Evolutionary conservation across 495 filamentous ascomycete species (phyloP).

Genomic region (Achaetomiella virescens): DNA sequence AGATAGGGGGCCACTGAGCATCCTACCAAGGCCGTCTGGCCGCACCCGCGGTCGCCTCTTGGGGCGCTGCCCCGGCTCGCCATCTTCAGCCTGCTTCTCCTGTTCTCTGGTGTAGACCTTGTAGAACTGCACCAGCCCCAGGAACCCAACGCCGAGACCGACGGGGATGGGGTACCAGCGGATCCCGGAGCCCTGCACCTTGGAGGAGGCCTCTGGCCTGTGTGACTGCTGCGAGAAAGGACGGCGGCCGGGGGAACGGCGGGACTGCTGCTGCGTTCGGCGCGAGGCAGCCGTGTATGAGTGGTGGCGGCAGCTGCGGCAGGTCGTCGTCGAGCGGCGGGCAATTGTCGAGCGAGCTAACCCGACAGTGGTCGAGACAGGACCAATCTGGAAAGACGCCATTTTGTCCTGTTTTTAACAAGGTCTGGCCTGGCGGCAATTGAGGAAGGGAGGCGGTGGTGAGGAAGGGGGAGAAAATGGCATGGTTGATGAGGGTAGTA

Average conservation of each 20-base stretch:
- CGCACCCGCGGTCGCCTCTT: constrained; percentile 65
- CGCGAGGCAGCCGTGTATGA: constrained; percentile 6
- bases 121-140: constrained; percentile 82
- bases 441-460: constrained; percentile 4
- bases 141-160: constrained; percentile 77
- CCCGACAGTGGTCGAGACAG: constrained; percentile 17
- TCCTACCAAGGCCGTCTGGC: constrained; percentile 82
- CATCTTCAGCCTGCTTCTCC: constrained; percentile 44
- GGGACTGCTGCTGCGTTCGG: constrained; percentile 10
- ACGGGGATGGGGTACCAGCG: constrained; percentile 97
- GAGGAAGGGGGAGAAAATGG: not conserved
- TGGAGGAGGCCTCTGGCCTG: constrained; percentile 35
- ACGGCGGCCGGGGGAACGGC: constrained; percentile 16
- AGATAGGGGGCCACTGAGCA: not conserved
- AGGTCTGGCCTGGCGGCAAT: not conserved
- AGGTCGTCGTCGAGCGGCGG: constrained; percentile 13
- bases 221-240: constrained; percentile 32
- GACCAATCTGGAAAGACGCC: constrained; percentile 21
- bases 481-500: not conserved
- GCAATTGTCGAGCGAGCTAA: constrained; percentile 19
- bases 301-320: not conserved
- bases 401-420: constrained; percentile 18
- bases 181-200: constrained; percentile 63
- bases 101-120: constrained; percentile 57
- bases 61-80: constrained; percentile 37